Conservation (phyloP, 257 asterid species). For the Lycium ferocissimum region DNA sequence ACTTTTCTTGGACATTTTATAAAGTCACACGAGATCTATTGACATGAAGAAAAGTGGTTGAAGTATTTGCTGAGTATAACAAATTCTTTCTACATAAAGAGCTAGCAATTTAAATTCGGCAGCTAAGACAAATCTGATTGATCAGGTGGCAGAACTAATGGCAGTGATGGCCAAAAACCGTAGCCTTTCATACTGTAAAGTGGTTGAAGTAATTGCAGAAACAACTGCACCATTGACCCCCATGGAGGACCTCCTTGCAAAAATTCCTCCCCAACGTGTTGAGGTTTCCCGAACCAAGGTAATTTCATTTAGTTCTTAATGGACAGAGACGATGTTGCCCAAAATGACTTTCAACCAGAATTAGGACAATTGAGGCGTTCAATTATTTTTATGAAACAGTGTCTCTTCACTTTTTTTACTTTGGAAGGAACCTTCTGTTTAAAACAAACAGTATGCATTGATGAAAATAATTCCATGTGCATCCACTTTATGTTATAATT, state of each 20-base stretch:
- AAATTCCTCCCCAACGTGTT: slow-evolving; percentile 66
- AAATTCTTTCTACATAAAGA: not conserved
- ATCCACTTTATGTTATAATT: not conserved
- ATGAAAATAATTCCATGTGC: not conserved
- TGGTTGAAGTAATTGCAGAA: slow-evolving; percentile 93
- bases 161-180: slow-evolving; percentile 85
- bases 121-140: slow-evolving; percentile 34
- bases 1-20: not conserved
- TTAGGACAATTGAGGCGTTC: not conserved
- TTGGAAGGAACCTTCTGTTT: not conserved
- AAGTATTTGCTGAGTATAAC: not conserved
- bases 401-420: not conserved
- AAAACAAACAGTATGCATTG: not conserved
- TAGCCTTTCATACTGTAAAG: slow-evolving; percentile 75
- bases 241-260: slow-evolving; percentile 72
- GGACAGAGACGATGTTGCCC: not conserved
- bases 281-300: slow-evolving; percentile 57
- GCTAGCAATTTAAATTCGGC: slow-evolving; percentile 6
- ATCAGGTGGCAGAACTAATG: slow-evolving; percentile 91
- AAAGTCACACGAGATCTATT: not conserved
- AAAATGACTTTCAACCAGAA: not conserved
- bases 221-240: slow-evolving; percentile 85
- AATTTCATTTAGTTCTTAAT: slow-evolving; percentile 21
- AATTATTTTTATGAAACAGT: not conserved
- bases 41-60: not conserved